Conservation (phyloP, 305 asterid species). For the Fraxinus nigra region DNA sequence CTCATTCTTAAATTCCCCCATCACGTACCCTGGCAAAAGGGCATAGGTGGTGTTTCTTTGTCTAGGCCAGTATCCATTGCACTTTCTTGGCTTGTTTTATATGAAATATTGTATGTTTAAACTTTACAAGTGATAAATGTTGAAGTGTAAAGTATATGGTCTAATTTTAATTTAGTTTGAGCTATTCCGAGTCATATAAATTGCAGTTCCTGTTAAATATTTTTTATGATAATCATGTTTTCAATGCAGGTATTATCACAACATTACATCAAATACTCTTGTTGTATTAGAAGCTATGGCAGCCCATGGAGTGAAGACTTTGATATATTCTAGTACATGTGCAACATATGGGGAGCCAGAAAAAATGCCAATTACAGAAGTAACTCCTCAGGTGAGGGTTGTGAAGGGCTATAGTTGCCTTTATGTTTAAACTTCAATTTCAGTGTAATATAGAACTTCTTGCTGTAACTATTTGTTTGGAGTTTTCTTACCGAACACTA, state of each 20-base stretch:
- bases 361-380: slow-evolving; percentile 94
- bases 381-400: slow-evolving; percentile 66
- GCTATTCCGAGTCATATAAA: neutral
- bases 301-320: slow-evolving; percentile 62
- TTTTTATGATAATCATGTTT: slow-evolving; percentile 16
- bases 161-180: neutral
- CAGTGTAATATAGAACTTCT: neutral
- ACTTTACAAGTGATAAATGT: neutral
- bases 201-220: neutral
- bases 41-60: neutral
- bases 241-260: slow-evolving; percentile 82
- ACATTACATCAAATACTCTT: slow-evolving; percentile 89
- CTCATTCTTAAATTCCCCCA: neutral
- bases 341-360: slow-evolving; percentile 97
- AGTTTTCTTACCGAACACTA: slow-evolving; percentile 5
- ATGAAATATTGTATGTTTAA: neutral
- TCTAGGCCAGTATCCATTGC: neutral
- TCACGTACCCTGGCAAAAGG: neutral
- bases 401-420: neutral
- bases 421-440: neutral
- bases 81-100: neutral
- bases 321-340: slow-evolving; percentile 94
- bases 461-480: neutral
- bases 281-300: slow-evolving; percentile 86
- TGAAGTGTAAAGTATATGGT: neutral